These are phyloP conservation scores for Gossypium bickii DNA, from an alignment of 345 rosid genomes.

Conservation along the genomic window DNA sequence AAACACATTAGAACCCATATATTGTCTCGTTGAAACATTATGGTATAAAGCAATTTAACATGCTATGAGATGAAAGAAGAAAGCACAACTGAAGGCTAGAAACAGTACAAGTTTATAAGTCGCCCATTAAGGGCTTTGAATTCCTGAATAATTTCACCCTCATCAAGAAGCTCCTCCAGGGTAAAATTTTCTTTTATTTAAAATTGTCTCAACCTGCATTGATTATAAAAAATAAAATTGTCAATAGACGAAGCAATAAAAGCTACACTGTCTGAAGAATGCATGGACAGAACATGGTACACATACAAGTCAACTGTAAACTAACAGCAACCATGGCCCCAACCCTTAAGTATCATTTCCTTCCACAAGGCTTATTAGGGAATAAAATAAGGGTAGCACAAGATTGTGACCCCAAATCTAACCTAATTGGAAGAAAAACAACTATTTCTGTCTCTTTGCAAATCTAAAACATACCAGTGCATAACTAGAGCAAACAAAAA, in stretches of 20 bases:
- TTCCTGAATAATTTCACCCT: slow-evolving; percentile 96
- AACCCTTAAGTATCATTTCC: background rate
- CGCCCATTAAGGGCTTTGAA: slow-evolving; percentile 88
- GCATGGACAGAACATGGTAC: background rate
- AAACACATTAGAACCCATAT: background rate
- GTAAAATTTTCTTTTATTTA: slow-evolving; percentile 77
- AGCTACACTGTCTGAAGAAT: background rate
- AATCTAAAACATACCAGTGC: background rate
- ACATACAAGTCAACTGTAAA: background rate
- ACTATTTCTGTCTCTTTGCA: background rate
- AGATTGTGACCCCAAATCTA: background rate
- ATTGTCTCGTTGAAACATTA: background rate
- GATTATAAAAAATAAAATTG: background rate
- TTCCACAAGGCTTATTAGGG: background rate
- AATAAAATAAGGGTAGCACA: background rate
- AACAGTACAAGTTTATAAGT: slow-evolving; percentile 70
- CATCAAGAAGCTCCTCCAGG: slow-evolving; percentile 91
- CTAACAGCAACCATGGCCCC: background rate
- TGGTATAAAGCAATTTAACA: background rate
- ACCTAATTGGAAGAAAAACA: background rate
- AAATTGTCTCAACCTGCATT: slow-evolving; percentile 82
- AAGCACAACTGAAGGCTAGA: background rate
- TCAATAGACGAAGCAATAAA: background rate
- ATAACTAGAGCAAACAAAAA: background rate
- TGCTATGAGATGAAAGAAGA: background rate